Evolutionary conservation across 176 grass and related monocot species (phyloP).

Genomic region (Zoysia japonica): DNA sequence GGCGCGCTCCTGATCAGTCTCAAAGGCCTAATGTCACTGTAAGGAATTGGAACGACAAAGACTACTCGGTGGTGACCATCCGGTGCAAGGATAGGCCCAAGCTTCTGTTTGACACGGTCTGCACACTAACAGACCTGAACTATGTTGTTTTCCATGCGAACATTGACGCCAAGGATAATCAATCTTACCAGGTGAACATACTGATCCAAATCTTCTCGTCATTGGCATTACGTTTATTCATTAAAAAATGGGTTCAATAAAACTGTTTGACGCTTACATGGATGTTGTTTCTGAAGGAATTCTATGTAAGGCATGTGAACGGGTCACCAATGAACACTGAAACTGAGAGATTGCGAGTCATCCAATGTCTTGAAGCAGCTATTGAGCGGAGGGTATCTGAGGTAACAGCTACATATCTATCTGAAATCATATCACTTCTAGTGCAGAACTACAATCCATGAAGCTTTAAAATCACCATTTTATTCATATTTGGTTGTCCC

Average conservation of each 20-base stretch:
- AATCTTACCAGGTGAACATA: constrained; percentile 73
- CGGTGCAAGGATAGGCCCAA: constrained; percentile 78
- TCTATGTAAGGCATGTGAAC: constrained; percentile 76
- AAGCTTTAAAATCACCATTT: constrained; percentile 3
- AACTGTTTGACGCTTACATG: constrained; percentile 13
- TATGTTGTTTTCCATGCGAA: constrained; percentile 88
- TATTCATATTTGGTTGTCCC: background rate
- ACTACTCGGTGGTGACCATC: constrained; percentile 79
- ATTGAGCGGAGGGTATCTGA: constrained; percentile 79
- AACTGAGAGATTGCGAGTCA: constrained; percentile 66
- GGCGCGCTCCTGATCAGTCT: constrained; percentile 20
- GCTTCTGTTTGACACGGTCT: constrained; percentile 88
- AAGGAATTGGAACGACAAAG: constrained; percentile 80
- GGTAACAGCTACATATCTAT: constrained; percentile 46
- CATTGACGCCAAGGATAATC: constrained; percentile 59
- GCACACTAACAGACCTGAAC: constrained; percentile 71
- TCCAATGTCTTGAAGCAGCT: constrained; percentile 78
- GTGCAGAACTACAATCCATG: background rate
- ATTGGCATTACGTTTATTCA: background rate
- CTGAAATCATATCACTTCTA: background rate
- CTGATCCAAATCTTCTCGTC: background rate
- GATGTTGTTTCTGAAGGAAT: constrained; percentile 49
- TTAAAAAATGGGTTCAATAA: constrained; percentile 21
- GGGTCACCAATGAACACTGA: constrained; percentile 72
- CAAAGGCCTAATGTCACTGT: constrained; percentile 55